Conservation (phyloP, 306 rosid genomes). For the Prunus davidiana region DNA sequence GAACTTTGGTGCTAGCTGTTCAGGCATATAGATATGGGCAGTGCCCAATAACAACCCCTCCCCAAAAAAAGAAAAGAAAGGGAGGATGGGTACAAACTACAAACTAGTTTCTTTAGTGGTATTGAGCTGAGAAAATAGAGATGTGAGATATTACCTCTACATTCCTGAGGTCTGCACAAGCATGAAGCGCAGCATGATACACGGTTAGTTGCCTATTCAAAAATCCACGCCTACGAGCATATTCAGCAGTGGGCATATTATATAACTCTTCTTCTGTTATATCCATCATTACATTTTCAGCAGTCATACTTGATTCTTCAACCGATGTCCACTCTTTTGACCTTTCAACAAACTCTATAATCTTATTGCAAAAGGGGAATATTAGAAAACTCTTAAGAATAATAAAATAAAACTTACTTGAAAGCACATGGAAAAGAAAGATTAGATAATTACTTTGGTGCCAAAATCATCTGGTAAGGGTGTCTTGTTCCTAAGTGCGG, state of each 20-base stretch:
- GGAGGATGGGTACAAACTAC: background rate
- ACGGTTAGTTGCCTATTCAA: slow-evolving; percentile 42
- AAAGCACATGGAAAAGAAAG: slow-evolving; percentile 8
- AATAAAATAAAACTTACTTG: slow-evolving; percentile 17
- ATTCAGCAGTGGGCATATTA: slow-evolving; percentile 88
- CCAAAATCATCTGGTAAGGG: slow-evolving; percentile 78
- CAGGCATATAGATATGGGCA: background rate
- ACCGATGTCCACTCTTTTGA: slow-evolving; percentile 74
- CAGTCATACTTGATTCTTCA: slow-evolving; percentile 58
- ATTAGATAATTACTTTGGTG: slow-evolving; percentile 54
- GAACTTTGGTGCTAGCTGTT: background rate
- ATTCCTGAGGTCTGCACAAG: slow-evolving; percentile 72
- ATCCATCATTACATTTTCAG: slow-evolving; percentile 87
- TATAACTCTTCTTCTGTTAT: slow-evolving; percentile 85
- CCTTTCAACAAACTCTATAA: slow-evolving; percentile 84
- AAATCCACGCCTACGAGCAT: slow-evolving; percentile 58
- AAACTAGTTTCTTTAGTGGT: background rate
- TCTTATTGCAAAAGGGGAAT: slow-evolving; percentile 46
- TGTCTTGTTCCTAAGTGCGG: slow-evolving; percentile 69
- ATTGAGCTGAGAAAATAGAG: background rate
- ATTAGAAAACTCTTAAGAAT: slow-evolving; percentile 22
- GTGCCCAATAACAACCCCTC: background rate
- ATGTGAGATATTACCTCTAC: slow-evolving; percentile 54
- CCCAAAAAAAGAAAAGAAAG: background rate
- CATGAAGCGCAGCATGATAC: slow-evolving; percentile 82